Base-by-base conservation (phyloP, 768 basidiomycete species). In the Dictyophora rubrovolvata region DNA sequence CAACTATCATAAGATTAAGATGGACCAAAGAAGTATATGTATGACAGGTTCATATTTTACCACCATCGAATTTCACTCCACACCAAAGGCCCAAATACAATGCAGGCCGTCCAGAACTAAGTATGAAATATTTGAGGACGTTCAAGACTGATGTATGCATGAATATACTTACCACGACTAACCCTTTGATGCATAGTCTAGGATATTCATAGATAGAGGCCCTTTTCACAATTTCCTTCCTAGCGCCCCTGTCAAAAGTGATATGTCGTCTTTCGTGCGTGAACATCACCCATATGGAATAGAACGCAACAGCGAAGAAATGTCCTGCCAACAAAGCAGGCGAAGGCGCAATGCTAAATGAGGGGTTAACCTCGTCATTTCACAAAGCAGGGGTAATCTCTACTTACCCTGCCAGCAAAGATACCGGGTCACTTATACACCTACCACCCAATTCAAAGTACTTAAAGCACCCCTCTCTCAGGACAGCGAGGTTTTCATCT, bases 391-490 rank as follows among this genome's bases (percentile, higher is more conserved):
- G 21, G 42, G 20, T 34, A 47, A 52, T 23, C 16, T 33, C 1
- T 14, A 73, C 83, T 61, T 66, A 93, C 92, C 84, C 94, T 16
- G 93, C 85, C 11, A 99, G 82, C 4, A 99, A 79, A 9, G 85
- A 86, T 9, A 97, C 93, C 0, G 96, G 96, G 0, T 88, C 96
- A 48, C 81, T 77, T 56, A 97, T 70, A 64, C 90, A 90, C 64
- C 91, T 84, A 0, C 96, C 96, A 14, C 96, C 96, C 5, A 82
- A 78, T 69, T 95, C 92, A 65, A 99, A 96, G 72, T 98, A 99
- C 67, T 91, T 92, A 80, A 99, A 96, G 71, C 96, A 98, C 0
- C 95, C 96, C 1, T 77, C 82, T 56, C 84, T 77, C 34, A 92
- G 78, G 0, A 85, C 79, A 18, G 71, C 75, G 9, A 89, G 80